A percentile compares a stretch with the other conserved stretches of the same genome.
These are phyloP conservation scores for Penicillium sp. DNA, from an alignment of 2,329 filamentous ascomycete species.

Conservation along the genomic window DNA sequence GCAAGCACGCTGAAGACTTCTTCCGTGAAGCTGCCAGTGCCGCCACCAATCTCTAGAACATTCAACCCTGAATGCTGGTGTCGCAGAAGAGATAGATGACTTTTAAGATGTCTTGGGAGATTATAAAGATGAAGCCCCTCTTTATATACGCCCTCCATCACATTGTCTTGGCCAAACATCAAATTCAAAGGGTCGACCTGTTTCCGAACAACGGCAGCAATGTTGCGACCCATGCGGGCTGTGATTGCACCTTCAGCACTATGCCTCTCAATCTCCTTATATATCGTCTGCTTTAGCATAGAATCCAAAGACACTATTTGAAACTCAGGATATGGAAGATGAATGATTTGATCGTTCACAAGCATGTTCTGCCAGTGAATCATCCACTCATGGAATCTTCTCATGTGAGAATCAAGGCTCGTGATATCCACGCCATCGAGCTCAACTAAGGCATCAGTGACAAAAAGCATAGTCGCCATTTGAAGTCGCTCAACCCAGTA, in stretches of 20 bases:
- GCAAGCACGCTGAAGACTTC: slow-evolving; percentile 19
- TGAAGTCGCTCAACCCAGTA: slow-evolving; percentile 28
- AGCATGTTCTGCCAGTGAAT: slow-evolving; percentile 19
- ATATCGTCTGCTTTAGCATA: slow-evolving; percentile 24
- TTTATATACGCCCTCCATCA: slow-evolving; percentile 32
- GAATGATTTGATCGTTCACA: slow-evolving; percentile 21
- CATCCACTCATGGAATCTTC: slow-evolving; percentile 32
- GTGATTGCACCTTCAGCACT: slow-evolving; percentile 32
- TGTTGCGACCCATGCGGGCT: slow-evolving; percentile 32
- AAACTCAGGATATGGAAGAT: slow-evolving; percentile 25
- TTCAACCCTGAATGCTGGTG: slow-evolving; percentile 19
- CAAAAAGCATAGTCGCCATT: slow-evolving; percentile 28
- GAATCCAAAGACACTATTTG: slow-evolving; percentile 15
- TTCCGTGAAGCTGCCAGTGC: slow-evolving; percentile 30
- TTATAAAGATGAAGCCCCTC: slow-evolving; percentile 25
- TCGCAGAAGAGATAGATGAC: slow-evolving; percentile 19
- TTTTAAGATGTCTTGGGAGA: slow-evolving; percentile 18
- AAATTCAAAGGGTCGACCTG: slow-evolving; percentile 33
- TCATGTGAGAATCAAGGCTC: slow-evolving; percentile 26
- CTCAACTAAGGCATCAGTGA: slow-evolving; percentile 28
- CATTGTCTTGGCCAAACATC: slow-evolving; percentile 34
- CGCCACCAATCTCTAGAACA: slow-evolving; percentile 30
- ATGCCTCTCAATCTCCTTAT: slow-evolving; percentile 19
- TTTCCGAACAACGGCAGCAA: slow-evolving; percentile 26
- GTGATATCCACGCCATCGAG: slow-evolving; percentile 14